Evolutionary conservation across 2,329 filamentous ascomycete species (phyloP), one percentile per base, ranked within the genome.

Genomic region (Aureobasidium pullulans): DNA sequence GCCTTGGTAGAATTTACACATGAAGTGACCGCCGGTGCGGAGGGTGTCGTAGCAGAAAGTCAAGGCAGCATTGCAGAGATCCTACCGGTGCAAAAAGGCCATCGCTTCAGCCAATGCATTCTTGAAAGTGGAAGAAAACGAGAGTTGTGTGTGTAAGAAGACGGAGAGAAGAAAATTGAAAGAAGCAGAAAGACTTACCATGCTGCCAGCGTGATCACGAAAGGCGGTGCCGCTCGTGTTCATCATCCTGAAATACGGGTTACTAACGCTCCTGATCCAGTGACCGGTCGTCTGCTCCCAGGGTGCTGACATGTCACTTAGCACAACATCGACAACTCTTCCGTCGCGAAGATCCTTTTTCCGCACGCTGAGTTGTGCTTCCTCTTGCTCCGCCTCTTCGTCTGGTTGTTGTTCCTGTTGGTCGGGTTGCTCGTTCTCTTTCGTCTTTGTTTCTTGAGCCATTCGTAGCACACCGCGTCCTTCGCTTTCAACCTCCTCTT

Each of bases 301-400:
- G 87, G 94, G 92, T 81, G 82, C 93, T 84, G 86, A 99, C 94
- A 99, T 99, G 83, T 99, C 94, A 84, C 90, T 96, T 71, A 99
- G 79, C 71, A 99, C 90, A 70, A 99, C 84, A 76, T 97, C 90
- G 64, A 96, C 92, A 69, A 83, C 83, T 69, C 81, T 81, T 63
- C 81, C 81, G 47, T 70, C 64, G 60, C 71, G 72, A 36, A 73
- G 66, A 53, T 76, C 73, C 11, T 71, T 67, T 44, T 71, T 68
- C 52, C 67, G 67, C 36, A 66, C 58, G 7, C 69, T 68, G 59
- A 71, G 59, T 59, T 68, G 65, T 59, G 67, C 67, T 58, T 67
- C 63, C 63, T 59, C 66, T 62, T 44, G 66, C 57, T 66, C 65
- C 37, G 64, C 54, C 28, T 63, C 57, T 40, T 69, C 62, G 34